phyloP scores from a whole-genome alignment of 176 grass and related monocot species.

The Oryza australiensis region DNA sequence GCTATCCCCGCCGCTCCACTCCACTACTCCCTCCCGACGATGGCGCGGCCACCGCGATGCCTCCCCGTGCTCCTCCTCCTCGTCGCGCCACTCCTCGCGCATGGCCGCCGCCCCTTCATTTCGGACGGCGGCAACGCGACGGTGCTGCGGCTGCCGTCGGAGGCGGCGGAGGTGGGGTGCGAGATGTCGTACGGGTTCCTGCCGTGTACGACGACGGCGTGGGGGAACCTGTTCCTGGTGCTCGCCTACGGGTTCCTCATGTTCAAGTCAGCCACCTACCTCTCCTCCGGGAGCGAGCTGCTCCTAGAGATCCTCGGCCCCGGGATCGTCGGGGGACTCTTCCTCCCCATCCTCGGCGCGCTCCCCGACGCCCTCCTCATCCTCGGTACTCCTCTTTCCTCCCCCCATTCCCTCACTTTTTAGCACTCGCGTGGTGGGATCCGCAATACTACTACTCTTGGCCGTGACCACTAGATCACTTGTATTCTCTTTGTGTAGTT shows the following conservation, averaged over 20 bases:
- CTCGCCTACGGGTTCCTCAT: constrained; percentile 83
- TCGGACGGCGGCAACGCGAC: background rate
- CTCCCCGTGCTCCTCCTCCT: constrained; percentile 26
- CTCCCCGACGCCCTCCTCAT: constrained; percentile 85
- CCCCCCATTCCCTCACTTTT: background rate
- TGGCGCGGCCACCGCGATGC: background rate
- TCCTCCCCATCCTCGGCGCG: constrained; percentile 87
- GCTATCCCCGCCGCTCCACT: background rate
- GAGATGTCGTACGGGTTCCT: constrained; percentile 90
- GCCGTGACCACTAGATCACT: background rate
- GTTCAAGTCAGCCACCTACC: constrained; percentile 86
- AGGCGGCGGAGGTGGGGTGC: constrained; percentile 28
- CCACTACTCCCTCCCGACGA: background rate
- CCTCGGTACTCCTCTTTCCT: constrained; percentile 45
- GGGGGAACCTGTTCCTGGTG: constrained; percentile 76
- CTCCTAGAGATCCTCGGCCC: constrained; percentile 90
- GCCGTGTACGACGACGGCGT: constrained; percentile 63
- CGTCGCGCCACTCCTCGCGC: constrained; percentile 7
- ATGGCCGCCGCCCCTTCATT: constrained; percentile 7
- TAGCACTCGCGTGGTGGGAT: background rate
- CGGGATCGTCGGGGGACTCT: constrained; percentile 83
- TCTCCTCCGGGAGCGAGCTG: constrained; percentile 87
- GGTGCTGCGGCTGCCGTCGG: constrained; percentile 35
- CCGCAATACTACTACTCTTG: background rate
- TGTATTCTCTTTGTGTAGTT: background rate